These are phyloP conservation scores for Kentomonas sorsogonicus DNA, from an alignment of 208 protist genomes.

Conservation along the genomic window DNA sequence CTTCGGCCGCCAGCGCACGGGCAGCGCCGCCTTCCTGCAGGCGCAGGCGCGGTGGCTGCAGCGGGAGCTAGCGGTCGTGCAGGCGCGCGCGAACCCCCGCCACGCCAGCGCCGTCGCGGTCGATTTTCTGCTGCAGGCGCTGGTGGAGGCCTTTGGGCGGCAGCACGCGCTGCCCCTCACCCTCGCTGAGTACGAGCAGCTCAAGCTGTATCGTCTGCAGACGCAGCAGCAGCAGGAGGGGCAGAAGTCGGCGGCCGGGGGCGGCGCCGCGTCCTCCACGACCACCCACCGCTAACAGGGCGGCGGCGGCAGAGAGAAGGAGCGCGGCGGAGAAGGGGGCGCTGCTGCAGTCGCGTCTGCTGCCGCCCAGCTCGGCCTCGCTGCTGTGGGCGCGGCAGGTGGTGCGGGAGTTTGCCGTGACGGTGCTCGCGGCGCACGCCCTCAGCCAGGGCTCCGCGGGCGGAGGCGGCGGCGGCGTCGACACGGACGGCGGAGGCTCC, in stretches of 20 bases:
- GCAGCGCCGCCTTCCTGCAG: conserved; percentile 39
- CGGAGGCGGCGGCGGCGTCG: no score
- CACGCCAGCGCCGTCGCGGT: conserved; percentile 55
- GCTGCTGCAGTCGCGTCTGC: conserved; percentile 8
- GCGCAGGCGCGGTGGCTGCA: conserved; percentile 72
- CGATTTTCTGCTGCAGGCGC: conserved; percentile 68
- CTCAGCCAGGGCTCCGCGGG: conserved; percentile 73
- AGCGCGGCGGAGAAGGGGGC: not conserved
- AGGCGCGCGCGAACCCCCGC: conserved; percentile 51
- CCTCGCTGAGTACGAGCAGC: conserved; percentile 13
- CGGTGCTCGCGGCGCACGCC: conserved; percentile 63
- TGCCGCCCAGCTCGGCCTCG: conserved; percentile 65
- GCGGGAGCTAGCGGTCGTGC: conserved; percentile 58
- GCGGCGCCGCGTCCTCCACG: not conserved
- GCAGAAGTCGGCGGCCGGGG: not conserved
- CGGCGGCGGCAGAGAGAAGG: not conserved
- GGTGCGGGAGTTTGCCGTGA: conserved; percentile 53
- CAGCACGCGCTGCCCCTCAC: conserved; percentile 59
- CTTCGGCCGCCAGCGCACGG: conserved; percentile 57
- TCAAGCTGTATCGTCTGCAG: no score
- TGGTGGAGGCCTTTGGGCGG: conserved; percentile 46
- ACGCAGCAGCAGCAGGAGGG: not conserved
- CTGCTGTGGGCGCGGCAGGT: conserved; percentile 75
- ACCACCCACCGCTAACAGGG: not conserved
- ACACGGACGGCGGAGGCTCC: no score